These are phyloP conservation scores for Tolypocladium sp. DNA, from an alignment of 2,329 filamentous ascomycete genomes.

Conservation along the genomic window DNA sequence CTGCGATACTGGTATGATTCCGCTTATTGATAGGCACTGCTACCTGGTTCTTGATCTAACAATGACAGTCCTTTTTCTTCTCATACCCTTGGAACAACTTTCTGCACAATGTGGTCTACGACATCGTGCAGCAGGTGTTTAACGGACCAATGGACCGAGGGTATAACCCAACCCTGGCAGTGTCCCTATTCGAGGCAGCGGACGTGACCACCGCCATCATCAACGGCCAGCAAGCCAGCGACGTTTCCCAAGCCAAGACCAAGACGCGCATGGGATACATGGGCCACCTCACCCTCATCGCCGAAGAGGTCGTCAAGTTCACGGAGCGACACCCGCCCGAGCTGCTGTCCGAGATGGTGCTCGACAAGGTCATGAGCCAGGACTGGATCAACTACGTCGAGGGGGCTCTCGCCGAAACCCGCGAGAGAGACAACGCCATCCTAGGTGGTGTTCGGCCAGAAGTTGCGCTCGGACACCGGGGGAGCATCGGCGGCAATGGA, in stretches of 20 bases:
- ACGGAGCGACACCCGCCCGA: constrained; percentile 89
- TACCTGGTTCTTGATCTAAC: constrained; percentile 1
- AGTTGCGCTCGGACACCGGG: constrained; percentile 72
- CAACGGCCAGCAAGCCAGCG: constrained; percentile 77
- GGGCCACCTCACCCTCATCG: constrained; percentile 93
- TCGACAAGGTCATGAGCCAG: constrained; percentile 80
- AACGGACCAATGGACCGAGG: constrained; percentile 97
- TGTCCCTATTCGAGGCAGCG: constrained; percentile 86
- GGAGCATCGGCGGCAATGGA: constrained; percentile 42
- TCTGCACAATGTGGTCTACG: constrained; percentile 96
- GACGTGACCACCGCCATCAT: constrained; percentile 88
- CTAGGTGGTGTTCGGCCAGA: constrained; percentile 91
- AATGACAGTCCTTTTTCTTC: constrained; percentile 82
- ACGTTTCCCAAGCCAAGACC: constrained; percentile 72
- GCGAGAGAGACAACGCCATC: constrained; percentile 96
- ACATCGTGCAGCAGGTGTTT: constrained; percentile 97
- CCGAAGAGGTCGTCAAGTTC: constrained; percentile 97
- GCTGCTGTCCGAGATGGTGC: constrained; percentile 70
- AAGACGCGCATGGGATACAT: constrained; percentile 96
- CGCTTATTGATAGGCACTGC: not conserved
- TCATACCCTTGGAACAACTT: constrained; percentile 99
- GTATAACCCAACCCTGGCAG: constrained; percentile 80
- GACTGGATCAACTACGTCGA: constrained; percentile 96
- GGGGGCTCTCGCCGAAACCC: constrained; percentile 81
- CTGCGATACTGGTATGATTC: constrained; percentile 75